Evolutionary conservation across 2,329 filamentous ascomycete species (phyloP), one percentile per base, ranked within the genome.

Genomic region (Zymoseptoria tritici): DNA sequence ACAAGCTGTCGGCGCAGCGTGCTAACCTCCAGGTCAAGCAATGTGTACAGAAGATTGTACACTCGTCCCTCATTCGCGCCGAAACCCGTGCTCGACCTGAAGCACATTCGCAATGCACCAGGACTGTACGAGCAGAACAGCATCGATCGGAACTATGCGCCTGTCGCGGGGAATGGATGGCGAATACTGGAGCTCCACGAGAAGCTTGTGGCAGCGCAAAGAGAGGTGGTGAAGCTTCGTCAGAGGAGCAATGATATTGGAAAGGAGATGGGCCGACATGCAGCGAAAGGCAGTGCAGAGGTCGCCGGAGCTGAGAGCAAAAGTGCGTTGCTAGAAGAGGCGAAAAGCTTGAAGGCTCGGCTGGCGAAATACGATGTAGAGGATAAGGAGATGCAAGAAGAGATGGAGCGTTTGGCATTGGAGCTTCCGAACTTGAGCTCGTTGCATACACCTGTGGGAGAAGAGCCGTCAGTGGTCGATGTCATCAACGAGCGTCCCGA

Each of bases 31-130:
- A 46, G n/a, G 22, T 16, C 26, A 7, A 52, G 19, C 26, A 20
- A 60, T 36, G 49, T 31, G n/a, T 19, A 49, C 29, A 59, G 57
- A 46, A 61, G 57, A 36, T 36, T 29, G 21, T 80, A 77, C 62
- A 75, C 75, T 3, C 81, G 86, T 49, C 88, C 89, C 4, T 80
- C 88, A 1, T 86, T 83, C 56, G 91, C 90, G 13, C 91, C 91
- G 9, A 93, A 90, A 72, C 85, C 90, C 24, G 83, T 83, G 53
- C 82, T 95, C 66, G 89, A 97, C 77, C 82, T 96, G 72, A 93
- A 90, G 74, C 88, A 94, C 77, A 96, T 99, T 73, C 91, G 92
- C 60, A 83, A 91, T 70, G 89, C 95, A 75, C 85, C 89, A 16
- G 84, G 87, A 13, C 81, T 95, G 16, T 89, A 97, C 79, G 83